These are phyloP conservation scores for Hyphodiscus sp. DNA, from an alignment of 2,329 filamentous ascomycete genomes.

Conservation along the genomic window DNA sequence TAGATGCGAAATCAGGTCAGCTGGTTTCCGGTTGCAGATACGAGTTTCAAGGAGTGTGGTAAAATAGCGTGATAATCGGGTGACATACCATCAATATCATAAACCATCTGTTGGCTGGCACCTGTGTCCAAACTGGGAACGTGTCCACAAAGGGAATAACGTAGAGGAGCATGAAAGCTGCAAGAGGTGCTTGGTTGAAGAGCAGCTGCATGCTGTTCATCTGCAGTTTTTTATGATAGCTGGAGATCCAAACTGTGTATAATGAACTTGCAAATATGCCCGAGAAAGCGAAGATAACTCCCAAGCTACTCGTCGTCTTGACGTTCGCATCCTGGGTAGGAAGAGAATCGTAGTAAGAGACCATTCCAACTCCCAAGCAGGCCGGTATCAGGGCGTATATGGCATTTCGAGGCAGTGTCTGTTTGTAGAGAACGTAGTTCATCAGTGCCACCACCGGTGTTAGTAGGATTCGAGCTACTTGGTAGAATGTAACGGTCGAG, in stretches of 20 bases:
- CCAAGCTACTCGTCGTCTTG: slow-evolving; percentile 50
- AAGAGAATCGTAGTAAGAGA: slow-evolving; percentile 63
- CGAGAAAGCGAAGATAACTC: slow-evolving; percentile 57
- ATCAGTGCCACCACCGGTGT: slow-evolving; percentile 60
- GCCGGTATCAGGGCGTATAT: slow-evolving; percentile 49
- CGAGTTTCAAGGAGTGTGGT: slow-evolving; percentile 1
- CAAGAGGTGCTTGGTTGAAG: slow-evolving; percentile 60
- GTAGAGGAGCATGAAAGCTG: slow-evolving; percentile 56
- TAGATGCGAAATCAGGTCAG: slow-evolving; percentile 30
- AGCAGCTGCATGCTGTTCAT: slow-evolving; percentile 65
- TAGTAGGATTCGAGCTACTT: slow-evolving; percentile 60
- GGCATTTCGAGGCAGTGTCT: slow-evolving; percentile 48
- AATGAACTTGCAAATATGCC: slow-evolving; percentile 60
- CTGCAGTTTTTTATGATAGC: slow-evolving; percentile 57
- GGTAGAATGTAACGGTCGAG: slow-evolving; percentile 64
- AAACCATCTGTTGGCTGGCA: slow-evolving; percentile 46
- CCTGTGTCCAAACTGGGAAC: slow-evolving; percentile 49
- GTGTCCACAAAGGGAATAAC: slow-evolving; percentile 60
- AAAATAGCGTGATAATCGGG: background rate
- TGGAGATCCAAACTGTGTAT: slow-evolving; percentile 64
- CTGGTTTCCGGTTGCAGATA: slow-evolving; percentile 9
- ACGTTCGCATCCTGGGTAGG: slow-evolving; percentile 39
- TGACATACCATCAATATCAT: slow-evolving; percentile 51
- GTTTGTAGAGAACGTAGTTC: slow-evolving; percentile 55
- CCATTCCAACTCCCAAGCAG: slow-evolving; percentile 57